A percentile compares a stretch with the other conserved stretches of the same genome.
phyloP scores from a whole-genome alignment of 1,284 basidiomycete genomes.

The Ceratobasidium sp. region DNA sequence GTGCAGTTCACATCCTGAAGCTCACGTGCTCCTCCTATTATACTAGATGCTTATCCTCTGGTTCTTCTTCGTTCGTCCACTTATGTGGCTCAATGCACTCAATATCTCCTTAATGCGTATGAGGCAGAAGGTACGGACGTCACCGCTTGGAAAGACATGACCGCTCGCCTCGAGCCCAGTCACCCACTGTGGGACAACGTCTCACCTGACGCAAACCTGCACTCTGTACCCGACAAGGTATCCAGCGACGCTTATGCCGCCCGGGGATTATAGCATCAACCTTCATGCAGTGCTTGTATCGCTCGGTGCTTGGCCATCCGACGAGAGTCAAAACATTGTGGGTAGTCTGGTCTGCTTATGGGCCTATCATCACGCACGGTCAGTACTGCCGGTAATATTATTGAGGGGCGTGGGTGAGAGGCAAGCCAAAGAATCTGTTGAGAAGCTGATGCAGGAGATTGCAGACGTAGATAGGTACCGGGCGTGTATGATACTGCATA shows the following conservation, averaged over 20 bases:
- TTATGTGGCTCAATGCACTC: not conserved
- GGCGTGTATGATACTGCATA: too few species aligned
- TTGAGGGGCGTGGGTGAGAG: not conserved
- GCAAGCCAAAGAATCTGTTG: not conserved
- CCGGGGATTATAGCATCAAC: conserved; percentile 15
- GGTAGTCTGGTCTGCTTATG: not conserved
- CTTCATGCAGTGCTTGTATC: not conserved
- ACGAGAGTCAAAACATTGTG: conserved; percentile 8
- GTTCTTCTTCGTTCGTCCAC: not conserved
- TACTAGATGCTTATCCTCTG: not conserved
- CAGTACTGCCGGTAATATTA: not conserved
- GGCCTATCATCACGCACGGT: not conserved
- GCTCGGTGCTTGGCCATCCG: not conserved
- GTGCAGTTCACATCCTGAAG: too few species aligned
- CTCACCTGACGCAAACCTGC: not conserved
- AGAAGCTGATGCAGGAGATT: not conserved
- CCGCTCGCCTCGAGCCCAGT: not conserved
- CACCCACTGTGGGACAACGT: conserved; percentile 18
- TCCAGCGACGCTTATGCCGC: not conserved
- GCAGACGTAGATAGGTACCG: too few species aligned
- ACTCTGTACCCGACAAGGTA: not conserved
- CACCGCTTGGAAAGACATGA: conserved; percentile 11
- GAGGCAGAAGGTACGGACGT: not conserved
- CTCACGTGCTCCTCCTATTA: too few species aligned
- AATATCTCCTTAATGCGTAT: not conserved